Percentiles rank a stretch among this genome's conserved stretches.
Conservation (phyloP, 768 basidiomycete species). For the Pholiota microspora region DNA sequence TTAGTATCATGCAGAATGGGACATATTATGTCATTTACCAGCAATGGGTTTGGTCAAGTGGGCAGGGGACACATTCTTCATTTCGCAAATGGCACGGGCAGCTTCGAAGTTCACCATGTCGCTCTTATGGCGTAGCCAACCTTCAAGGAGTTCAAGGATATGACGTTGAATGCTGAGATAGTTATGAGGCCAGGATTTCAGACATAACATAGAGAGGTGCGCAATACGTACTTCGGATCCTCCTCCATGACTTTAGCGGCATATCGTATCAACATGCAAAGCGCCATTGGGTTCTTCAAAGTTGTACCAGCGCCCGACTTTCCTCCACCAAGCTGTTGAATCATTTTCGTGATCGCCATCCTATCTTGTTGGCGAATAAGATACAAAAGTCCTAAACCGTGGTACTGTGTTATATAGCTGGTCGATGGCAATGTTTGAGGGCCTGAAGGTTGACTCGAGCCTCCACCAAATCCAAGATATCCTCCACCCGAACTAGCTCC, state of each 20-base stretch:
- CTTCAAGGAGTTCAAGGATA: conserved; percentile 91
- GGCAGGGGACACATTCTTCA: conserved; percentile 75
- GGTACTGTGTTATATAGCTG: conserved; percentile 95
- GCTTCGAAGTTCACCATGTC: conserved; percentile 99
- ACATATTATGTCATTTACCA: conserved; percentile 47
- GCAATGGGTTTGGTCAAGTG: conserved; percentile 89
- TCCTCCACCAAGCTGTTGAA: conserved; percentile 92
- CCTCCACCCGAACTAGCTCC: conserved; percentile 50
- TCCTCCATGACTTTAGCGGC: conserved; percentile 99
- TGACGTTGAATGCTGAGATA: conserved; percentile 89
- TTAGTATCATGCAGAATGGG: conserved; percentile 3
- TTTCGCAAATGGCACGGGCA: conserved; percentile 95
- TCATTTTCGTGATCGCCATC: conserved; percentile 99
- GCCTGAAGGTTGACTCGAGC: conserved; percentile 48
- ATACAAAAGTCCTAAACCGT: conserved; percentile 91
- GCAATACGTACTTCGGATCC: conserved; percentile 85
- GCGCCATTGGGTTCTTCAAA: conserved; percentile 93
- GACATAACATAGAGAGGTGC: neutral
- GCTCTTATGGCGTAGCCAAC: conserved; percentile 96
- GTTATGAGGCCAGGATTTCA: conserved; percentile 3
- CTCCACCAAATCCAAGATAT: conserved; percentile 72
- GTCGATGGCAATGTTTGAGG: conserved; percentile 83
- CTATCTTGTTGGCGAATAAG: conserved; percentile 95
- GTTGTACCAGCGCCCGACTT: conserved; percentile 81
- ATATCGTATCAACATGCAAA: conserved; percentile 98